Percentiles rank a stretch among this genome's conserved stretches.
phyloP scores from a whole-genome alignment of 2,329 filamentous ascomycete species.

The Ambrosiella cleistominuta region DNA sequence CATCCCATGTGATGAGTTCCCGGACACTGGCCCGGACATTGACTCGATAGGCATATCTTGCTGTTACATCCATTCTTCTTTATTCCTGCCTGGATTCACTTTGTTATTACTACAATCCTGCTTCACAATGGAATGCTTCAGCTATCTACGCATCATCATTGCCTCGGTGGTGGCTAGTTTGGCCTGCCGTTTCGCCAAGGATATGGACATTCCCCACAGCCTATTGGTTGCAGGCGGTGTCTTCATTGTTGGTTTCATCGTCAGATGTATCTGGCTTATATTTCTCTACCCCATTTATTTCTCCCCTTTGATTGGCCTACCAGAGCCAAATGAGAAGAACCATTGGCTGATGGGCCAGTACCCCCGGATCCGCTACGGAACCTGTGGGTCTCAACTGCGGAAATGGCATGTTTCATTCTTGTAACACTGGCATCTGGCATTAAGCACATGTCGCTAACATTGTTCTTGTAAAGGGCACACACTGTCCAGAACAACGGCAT shows the following conservation, averaged over 20 bases:
- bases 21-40: no score
- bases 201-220: background rate
- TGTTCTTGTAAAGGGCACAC: conserved; percentile 30
- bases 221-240: background rate
- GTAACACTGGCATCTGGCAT: conserved; percentile 2
- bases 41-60: no score
- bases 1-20: no score
- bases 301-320: conserved; percentile 32
- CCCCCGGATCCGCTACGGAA: background rate
- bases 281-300: conserved; percentile 32
- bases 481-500: conserved; percentile 49
- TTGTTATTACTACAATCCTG: background rate
- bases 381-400: background rate
- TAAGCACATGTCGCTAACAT: background rate
- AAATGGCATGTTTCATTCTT: background rate
- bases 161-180: background rate
- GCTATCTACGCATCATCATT: background rate
- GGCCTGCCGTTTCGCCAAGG: background rate
- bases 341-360: conserved; percentile 33
- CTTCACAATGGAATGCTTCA: background rate
- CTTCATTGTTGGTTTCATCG: conserved; percentile 22
- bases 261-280: conserved; percentile 25
- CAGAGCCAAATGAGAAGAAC: conserved; percentile 24
- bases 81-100: background rate
- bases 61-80: background rate